Evolutionary conservation across 768 basidiomycete species (phyloP).

Genomic region (Tulasnella sp.): DNA sequence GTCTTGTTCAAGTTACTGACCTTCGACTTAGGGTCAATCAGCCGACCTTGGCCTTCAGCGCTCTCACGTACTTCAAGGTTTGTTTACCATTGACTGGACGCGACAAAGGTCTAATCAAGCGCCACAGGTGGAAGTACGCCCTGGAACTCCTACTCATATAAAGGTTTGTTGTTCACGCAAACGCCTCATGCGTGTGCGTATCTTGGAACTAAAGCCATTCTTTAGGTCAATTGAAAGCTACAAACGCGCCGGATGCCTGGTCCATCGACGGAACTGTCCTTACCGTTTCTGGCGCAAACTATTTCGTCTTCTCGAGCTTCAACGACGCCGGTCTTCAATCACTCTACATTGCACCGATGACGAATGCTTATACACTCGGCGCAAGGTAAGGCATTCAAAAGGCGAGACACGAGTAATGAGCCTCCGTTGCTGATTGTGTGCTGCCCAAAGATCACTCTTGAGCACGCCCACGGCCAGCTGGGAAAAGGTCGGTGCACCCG

Average conservation of each 20-base stretch:
- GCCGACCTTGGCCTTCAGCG: background rate
- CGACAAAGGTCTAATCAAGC: background rate
- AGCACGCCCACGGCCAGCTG: slow-evolving; percentile 6
- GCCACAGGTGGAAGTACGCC: background rate
- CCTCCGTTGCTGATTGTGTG: background rate
- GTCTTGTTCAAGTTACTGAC: background rate
- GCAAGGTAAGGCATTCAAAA: background rate
- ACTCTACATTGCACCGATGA: slow-evolving; percentile 19
- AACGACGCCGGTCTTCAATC: slow-evolving; percentile 10
- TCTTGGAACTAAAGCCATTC: no score
- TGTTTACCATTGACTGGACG: background rate
- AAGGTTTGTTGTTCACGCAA: background rate
- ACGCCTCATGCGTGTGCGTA: no score
- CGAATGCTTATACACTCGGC: slow-evolving; percentile 12
- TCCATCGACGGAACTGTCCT: slow-evolving; percentile 11
- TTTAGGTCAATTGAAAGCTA: background rate
- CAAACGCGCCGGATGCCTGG: slow-evolving; percentile 14
- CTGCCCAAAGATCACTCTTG: background rate
- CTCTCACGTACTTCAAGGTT: slow-evolving; percentile 7
- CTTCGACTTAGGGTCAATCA: background rate
- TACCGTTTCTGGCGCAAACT: background rate
- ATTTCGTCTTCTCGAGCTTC: slow-evolving; percentile 7
- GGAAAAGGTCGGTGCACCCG: slow-evolving; percentile 1
- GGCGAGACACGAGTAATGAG: background rate
- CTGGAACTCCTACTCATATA: slow-evolving; percentile 4